A percentile compares a stretch with the other conserved stretches of the same genome.
Conservation (phyloP, 306 rosid species). For the Lathyrus aphaca region DNA sequence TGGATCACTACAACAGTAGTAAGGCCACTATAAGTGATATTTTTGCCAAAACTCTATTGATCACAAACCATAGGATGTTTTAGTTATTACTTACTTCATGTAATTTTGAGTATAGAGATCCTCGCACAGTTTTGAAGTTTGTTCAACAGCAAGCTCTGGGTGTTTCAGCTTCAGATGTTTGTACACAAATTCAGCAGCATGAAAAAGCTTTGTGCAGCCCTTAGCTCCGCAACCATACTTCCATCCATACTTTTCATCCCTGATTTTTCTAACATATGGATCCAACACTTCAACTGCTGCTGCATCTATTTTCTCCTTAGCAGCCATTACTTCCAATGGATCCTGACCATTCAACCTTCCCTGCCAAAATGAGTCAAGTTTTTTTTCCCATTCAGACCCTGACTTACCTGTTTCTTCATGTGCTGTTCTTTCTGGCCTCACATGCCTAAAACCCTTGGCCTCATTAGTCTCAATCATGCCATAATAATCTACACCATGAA, state of each 20-base stretch:
- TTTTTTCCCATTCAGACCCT: constrained; percentile 90
- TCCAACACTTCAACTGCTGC: constrained; percentile 83
- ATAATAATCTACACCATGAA: constrained; percentile 94
- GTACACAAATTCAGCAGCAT: constrained; percentile 94
- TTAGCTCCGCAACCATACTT: constrained; percentile 99
- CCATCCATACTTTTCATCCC: constrained; percentile 99
- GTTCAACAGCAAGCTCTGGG: constrained; percentile 81
- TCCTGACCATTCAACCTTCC: constrained; percentile 87
- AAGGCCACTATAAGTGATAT: constrained; percentile 45
- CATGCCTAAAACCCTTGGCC: constrained; percentile 90
- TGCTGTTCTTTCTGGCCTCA: constrained; percentile 67
- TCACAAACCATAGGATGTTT: constrained; percentile 2
- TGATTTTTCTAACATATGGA: constrained; percentile 89
- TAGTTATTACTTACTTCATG: constrained; percentile 76
- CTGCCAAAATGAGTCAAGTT: constrained; percentile 85
- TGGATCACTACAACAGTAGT: constrained; percentile 65
- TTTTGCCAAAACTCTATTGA: constrained; percentile 8
- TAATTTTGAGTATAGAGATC: constrained; percentile 90
- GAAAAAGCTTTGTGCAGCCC: constrained; percentile 99
- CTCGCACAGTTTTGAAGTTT: constrained; percentile 83
- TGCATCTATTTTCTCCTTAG: constrained; percentile 93
- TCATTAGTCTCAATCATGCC: constrained; percentile 88
- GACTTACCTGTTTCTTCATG: constrained; percentile 53
- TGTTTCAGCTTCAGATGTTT: constrained; percentile 95
- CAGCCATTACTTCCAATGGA: constrained; percentile 93